These are phyloP conservation scores for Rhamnella rubrinervis DNA, from an alignment of 331 rosid species.

Conservation along the genomic window DNA sequence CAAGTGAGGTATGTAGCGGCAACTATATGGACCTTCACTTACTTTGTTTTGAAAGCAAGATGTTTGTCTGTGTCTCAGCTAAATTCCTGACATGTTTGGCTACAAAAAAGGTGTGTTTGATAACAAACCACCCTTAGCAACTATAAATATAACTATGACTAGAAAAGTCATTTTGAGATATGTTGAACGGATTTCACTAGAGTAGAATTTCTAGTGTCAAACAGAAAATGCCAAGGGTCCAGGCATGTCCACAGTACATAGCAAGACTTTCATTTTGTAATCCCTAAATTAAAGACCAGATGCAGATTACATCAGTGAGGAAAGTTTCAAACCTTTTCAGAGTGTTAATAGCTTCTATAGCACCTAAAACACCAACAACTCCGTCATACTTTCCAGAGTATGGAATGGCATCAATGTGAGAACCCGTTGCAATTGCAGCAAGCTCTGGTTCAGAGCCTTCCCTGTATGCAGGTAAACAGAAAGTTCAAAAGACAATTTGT, in stretches of 20 bases:
- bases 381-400: constrained; percentile 98
- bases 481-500: constrained; percentile 7
- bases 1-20: too few relatives aligned
- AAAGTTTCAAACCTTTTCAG: constrained; percentile 64
- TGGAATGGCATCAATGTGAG: constrained; percentile 96
- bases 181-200: background rate
- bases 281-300: background rate
- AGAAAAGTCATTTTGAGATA: background rate
- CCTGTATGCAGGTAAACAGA: constrained; percentile 44
- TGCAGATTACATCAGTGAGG: constrained; percentile 14
- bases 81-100: too few relatives aligned
- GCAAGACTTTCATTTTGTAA: constrained; percentile 4
- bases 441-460: constrained; percentile 69
- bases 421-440: constrained; percentile 89
- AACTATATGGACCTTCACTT: too few relatives aligned
- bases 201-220: background rate
- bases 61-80: too few relatives aligned
- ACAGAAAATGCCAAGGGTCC: background rate
- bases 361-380: constrained; percentile 95
- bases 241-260: constrained; percentile 18
- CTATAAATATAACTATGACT: background rate
- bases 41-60: too few relatives aligned
- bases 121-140: background rate
- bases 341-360: constrained; percentile 86
- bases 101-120: too few relatives aligned